Base-by-base conservation (phyloP, 1,284 basidiomycete species). In the Bjerkandera adusta region DNA sequence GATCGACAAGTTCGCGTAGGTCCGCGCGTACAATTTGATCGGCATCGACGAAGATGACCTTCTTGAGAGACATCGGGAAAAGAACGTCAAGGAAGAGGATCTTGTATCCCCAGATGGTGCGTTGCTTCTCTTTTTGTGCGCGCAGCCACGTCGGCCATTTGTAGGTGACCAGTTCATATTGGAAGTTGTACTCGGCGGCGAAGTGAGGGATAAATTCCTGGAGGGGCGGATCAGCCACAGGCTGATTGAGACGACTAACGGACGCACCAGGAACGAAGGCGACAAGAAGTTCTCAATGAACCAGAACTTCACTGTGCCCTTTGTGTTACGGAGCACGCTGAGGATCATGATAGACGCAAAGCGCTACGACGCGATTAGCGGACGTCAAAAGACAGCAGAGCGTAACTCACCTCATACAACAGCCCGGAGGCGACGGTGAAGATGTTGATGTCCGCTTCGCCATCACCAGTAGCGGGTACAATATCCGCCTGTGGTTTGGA, bases 91-190 rank as follows among this genome's bases (percentile, higher is more conserved):
- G 81, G 79, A 99, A 99, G 30, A 99, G 81, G 52, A 99, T 99
- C 71, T 99, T 99, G 76, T 98, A 97, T n/a, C 91, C 97, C 96
- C 96, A 99, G 58, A 99, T 99, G 48, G 94, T 89, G 16, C 96
- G 80, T 66, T 99, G 96, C 67, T 99, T 99, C 69, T 99, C 96
- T 47, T 85, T 94, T 65, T 98, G 96, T 8, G 82, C 80, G n/a
- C 93, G 87, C 11, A 99, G 76, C 96, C 96, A 99, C 3, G 89
- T 88, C 0, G 96, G 97, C 96, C 96, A 99, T 61, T 97, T 97
- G 73, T 98, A 99, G 0, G 96, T 98, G 47, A 99, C 89, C 10
- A 99, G 78, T 63, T 98, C 95, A 64, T 97, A 97, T 60, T 96
- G 79, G 76, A 99, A 99, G 32, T 83, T 81, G 60, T 99, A 98